Evolutionary conservation across 805 yeast species (phyloP), one percentile per base, ranked within the genome.

Genomic region (Saccharomycopsis babjevae): DNA sequence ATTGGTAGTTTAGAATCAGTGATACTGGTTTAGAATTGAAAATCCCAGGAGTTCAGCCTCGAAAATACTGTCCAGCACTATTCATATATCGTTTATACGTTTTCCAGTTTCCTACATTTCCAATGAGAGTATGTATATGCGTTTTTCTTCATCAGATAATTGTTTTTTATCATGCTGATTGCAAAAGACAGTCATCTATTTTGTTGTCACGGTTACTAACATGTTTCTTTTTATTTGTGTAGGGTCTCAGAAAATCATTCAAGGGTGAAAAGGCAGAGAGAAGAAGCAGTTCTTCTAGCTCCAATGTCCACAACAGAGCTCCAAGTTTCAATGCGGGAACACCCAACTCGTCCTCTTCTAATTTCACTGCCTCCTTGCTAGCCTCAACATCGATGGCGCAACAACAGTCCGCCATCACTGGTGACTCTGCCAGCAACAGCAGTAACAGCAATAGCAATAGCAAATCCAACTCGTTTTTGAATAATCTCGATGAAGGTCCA

Each of bases 401-500:
- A 10, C 52, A 46, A 25, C 52, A 46, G 22, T 46, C 52, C 13
- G 52, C 52, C 8, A 40, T 40, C 18, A 40, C 22, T 1, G 54
- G 52, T 5, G 39, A 32, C 25, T n/a, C 58, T 16, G 59, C 22
- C 28, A 57, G 54, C 54, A 38, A 50, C 56, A 57, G 58, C 32
- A 50, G 57, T 36, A 57, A 38, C 56, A 57, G 50, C 61, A 58
- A 52, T 50, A 50, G 38, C 50, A 61, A 58, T 58, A 63, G 59
- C 52, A 56, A 62, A 18, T 60, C 61, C 59, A 61, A 63, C 59
- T 61, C 65, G 30, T 58, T 58, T n/a, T 32, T 62, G n/a, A 62
- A 62, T 50, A 68, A 66, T 50, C 56, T 67, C 0, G 65, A 70
- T 20, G 73, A 76, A 63, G 82, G 89, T 3, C 96, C 97, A 4